Evolutionary conservation across 805 yeast genomes (phyloP), one percentile per base, ranked within the genome.

Genomic region (Vanderwaltozyma verrucispora): DNA sequence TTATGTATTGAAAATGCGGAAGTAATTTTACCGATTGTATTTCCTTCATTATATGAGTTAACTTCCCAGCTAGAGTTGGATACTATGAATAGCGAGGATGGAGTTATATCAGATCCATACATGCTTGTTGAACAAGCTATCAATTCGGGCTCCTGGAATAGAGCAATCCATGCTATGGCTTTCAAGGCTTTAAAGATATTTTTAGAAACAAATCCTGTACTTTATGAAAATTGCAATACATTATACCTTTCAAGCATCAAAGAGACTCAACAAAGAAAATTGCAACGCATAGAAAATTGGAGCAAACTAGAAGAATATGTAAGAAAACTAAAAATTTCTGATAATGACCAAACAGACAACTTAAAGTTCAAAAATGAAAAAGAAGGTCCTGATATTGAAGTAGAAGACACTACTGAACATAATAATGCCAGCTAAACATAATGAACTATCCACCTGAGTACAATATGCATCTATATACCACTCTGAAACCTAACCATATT

Each of bases 211-310:
- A 88, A 88, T 58, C 94, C 95, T 13, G 78, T 80, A 8, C 68
- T 89, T 19, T 92, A 85, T 61, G 96, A 88, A 57, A 88, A 87
- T 55, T 89, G 97, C 56, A 82, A 94, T n/a, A 72, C 84, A 50
- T 62, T 84, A 44, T 87, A 87, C 59, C 80, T 86, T 49, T 85
- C 85, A 49, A 77, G 83, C 35, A 66, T 81, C 42, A 83, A 77
- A 50, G 87, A 80, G 47, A 84, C 80, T 54, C 73, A 72, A 47
- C 73, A 73, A 47, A 68, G 81, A 38, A 78, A 75, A 47, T 64
- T 67, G 29, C 70, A 77, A 27, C 69, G 84, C 46, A 72, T 71
- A 47, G 76, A 74, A 46, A 81, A 78, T 39, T 83, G 94, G 94
- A 71, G 68, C 45, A 68, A 71, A 47, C 67, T 83, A 37, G 86